Evolutionary conservation across 441 rosid species (phyloP), one percentile per base, ranked within the genome.

Genomic region (Manihot esculenta): DNA sequence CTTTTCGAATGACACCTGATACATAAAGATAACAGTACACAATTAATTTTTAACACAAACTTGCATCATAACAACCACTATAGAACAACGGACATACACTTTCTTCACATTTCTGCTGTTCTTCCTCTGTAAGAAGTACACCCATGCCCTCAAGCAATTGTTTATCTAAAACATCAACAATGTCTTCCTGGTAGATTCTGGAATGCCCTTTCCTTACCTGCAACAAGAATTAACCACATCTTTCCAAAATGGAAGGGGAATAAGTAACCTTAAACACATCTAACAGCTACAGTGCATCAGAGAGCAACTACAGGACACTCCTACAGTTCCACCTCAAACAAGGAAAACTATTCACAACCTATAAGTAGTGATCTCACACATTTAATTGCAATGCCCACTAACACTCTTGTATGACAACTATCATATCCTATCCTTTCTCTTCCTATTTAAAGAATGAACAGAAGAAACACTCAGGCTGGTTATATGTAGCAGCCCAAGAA

Each of bases 91-190:
- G 62, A 79, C 96, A 65, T 84, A 91, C 99, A 80, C 84, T 91
- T 81, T 85, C 90, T 90, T 91, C 90, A 76, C 87, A 82, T 86
- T 95, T 92, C 77, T 84, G 94, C 68, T 92, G 99, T 76, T 94
- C 99, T 82, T 94, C 99, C 79, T 92, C 97, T 13, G 98, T 92
- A 63, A 94, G 93, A 62, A 94, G 97, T 33, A 91, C 96, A 59
- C 99, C 99, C 98, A 94, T 90, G 63, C 99, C 99, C 85, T 94
- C 99, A n/a, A 94, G 94, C 79, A 94, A 84, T 80, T 94, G 98
- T 78, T 95, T 95, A 79, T 95, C 97, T 81, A 95, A 80, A 77
- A 92, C 98, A 80, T 90, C 97, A 83, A 89, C 82, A 54, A 94
- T 82, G 80, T 94, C 99, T 81, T 90, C 90, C 86, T 95, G 99